Evolutionary conservation across 2,329 filamentous ascomycete genomes (phyloP), one percentile per base, ranked within the genome.

Genomic region (Pyrenophora teres): DNA sequence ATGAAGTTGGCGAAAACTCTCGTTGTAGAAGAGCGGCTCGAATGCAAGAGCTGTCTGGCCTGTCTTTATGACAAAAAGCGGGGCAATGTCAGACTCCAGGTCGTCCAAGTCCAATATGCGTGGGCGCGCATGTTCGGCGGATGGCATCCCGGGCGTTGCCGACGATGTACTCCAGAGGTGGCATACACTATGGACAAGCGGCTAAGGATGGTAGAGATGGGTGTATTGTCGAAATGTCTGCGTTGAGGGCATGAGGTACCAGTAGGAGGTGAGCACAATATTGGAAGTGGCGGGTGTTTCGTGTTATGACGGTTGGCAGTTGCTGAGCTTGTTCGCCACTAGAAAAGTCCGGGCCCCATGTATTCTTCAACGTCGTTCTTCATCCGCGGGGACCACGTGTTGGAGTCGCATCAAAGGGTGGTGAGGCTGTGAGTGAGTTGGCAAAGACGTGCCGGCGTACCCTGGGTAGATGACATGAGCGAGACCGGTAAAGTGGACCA

Each of bases 11-110:
- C 63, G 62, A 9, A 70, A 67, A 0, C 58, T 50, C 18, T 62
- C 57, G 32, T 70, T 71, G 35, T 55, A 54, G 35, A 62, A 68
- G 2, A 62, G 18, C 6, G 68, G 31, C 0, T 63, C 58, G 16
- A 69, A 69, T 0, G 39, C 36, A 1, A 64, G 44, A 1, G 55
- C 52, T 7, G 27, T 31, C 7, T 49, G 32, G 1, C 50, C 45
- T 6, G 54, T 55, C 32, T 40, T 61, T 13, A 69, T 52, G 18
- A 70, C 48, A 44, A 69, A 71, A 0, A 54, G 60, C 12, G 68
- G 66, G 15, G 43, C 33, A 3, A 47, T 50, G 27, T 69, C 65
- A 7, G 38, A 49, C 40, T 70, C 64, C 19, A 70, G 46, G 8
- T 49, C 37, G 6, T 66, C 67, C 15, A 68, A 44, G 38, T 67